phyloP scores from a whole-genome alignment of 2,329 filamentous ascomycete genomes.

The Dactylellina haptotyla region DNA sequence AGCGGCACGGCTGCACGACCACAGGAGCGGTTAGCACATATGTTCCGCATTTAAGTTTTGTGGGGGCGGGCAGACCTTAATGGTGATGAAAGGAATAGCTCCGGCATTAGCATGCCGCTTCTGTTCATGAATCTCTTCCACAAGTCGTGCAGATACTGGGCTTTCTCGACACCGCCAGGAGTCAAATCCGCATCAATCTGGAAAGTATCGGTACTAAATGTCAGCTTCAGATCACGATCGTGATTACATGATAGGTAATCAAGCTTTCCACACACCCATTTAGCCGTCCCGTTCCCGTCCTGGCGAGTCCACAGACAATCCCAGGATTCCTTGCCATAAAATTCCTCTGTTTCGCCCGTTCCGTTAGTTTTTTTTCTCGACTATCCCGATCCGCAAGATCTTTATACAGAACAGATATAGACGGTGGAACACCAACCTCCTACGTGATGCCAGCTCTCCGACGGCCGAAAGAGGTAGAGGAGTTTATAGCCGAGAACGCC shows the following conservation, averaged over 20 bases:
- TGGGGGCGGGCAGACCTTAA: constrained; percentile 27
- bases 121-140: constrained; percentile 40
- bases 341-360: constrained; percentile 12
- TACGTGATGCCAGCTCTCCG: constrained; percentile 48
- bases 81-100: constrained; percentile 50
- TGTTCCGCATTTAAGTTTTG: constrained; percentile 11
- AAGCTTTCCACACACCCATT: constrained; percentile 31
- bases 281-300: constrained; percentile 49
- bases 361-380: background rate
- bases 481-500: constrained; percentile 42
- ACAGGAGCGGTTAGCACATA: constrained; percentile 6
- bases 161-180: constrained; percentile 25
- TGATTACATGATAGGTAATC: background rate
- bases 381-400: background rate
- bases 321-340: constrained; percentile 51
- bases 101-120: constrained; percentile 26
- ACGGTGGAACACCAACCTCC: constrained; percentile 51
- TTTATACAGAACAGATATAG: constrained; percentile 17
- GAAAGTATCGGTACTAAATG: constrained; percentile 2
- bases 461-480: constrained; percentile 50
- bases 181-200: constrained; percentile 50
- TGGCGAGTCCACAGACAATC: constrained; percentile 49
- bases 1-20: constrained; percentile 32
- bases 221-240: background rate
- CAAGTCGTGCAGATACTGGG: constrained; percentile 28